phyloP scores from a whole-genome alignment of 1,284 basidiomycete species.

The Fistulina hepatica region DNA sequence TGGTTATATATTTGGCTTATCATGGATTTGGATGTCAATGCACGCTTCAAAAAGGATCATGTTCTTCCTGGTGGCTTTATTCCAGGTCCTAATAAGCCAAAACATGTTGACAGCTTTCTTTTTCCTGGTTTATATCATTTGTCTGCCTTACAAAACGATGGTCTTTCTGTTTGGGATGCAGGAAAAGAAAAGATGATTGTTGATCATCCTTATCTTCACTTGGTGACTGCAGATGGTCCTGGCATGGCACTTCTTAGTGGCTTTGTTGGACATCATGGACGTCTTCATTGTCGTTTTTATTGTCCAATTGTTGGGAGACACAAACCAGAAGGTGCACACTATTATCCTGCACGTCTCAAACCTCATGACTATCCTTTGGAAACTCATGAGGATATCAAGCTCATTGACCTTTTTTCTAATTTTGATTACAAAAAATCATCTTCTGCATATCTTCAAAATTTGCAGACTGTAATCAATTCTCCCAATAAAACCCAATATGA shows the following conservation, averaged over 20 bases:
- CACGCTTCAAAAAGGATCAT: slow-evolving; percentile 6
- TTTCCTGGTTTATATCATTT: slow-evolving; percentile 17
- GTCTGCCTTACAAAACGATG: slow-evolving; percentile 11
- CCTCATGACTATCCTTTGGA: slow-evolving; percentile 12
- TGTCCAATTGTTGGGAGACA: slow-evolving; percentile 16
- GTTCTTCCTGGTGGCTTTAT: slow-evolving; percentile 9
- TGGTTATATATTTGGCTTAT: slow-evolving; percentile 12
- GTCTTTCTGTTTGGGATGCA: slow-evolving; percentile 13
- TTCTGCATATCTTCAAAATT: background rate
- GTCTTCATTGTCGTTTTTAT: slow-evolving; percentile 15
- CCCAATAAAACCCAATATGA: no score
- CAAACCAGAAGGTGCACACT: slow-evolving; percentile 7
- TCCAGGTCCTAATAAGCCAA: slow-evolving; percentile 16
- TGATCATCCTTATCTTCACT: slow-evolving; percentile 9
- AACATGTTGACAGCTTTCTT: slow-evolving; percentile 20
- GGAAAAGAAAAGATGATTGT: background rate
- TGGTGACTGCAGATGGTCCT: slow-evolving; percentile 21
- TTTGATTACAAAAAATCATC: background rate
- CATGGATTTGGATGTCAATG: background rate
- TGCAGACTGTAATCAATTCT: background rate
- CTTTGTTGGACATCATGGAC: slow-evolving; percentile 17
- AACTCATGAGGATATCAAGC: no score
- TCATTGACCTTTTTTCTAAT: background rate
- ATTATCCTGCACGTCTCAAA: slow-evolving; percentile 12
- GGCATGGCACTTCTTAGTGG: slow-evolving; percentile 18